Evolutionary conservation across 345 rosid species (phyloP), one percentile per base, ranked within the genome.

Genomic region (Gossypium turneri): DNA sequence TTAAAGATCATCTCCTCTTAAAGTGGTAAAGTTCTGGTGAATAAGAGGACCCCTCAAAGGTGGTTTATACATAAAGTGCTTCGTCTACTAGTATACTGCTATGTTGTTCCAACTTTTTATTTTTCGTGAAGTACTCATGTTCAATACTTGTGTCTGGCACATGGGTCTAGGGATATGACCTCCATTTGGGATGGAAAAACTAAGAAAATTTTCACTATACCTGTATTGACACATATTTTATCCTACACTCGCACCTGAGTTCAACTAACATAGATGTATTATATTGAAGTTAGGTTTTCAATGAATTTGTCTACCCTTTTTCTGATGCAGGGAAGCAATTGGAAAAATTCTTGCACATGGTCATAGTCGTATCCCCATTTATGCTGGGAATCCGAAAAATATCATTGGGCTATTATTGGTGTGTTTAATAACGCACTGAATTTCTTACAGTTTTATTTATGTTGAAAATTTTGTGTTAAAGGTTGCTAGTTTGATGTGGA

Each of bases 371-470:
- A 89, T 89, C 78, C 94, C 97, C 17, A 89, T 91, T 38, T 89
- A 82, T 79, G 82, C 85, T 16, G 92, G 94, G 71, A 91, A 85
- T 81, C 86, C 89, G 0, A 91, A 82, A 79, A 91, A 89, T 78
- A 79, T 91, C 73, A 89, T 91, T 78, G 97, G 97, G 25, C 90
- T 91, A 68, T 82, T 91, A 79, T 75, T 91, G 94, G 97, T 91
- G 76, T 69, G 82, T 81, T 67, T 77, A 20, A 47, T 51, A 77
- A 68, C 34, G 20, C 25, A 57, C 48, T 27, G 55, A 61, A 62
- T 50, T 78, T 77, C 51, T 76, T 22, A 64, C 25, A 16, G 47
- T 53, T 52, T 58, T 34, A 20, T 53, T 77, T 67, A 58, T 56
- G 20, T 72, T 12, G 11, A 43, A 63, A 50, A 9, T 45, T 73